A percentile compares a stretch with the other conserved stretches of the same genome.
These are phyloP conservation scores for Corchorus olitorius DNA, from an alignment of 345 rosid species.

Conservation along the genomic window DNA sequence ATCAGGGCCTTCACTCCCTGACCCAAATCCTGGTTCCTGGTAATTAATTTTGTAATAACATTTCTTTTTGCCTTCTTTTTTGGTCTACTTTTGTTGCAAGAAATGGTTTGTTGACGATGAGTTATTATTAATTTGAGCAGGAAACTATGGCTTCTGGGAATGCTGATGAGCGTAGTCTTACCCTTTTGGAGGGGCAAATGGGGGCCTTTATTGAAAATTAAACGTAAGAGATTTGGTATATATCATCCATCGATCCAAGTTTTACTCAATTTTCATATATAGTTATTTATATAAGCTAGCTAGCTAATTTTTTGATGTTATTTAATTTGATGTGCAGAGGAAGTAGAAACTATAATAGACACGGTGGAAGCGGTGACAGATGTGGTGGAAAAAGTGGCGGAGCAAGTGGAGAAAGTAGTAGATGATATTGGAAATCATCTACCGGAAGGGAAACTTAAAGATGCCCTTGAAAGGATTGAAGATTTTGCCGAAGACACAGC, in stretches of 20 bases:
- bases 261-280: neutral
- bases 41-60: neutral
- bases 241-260: no score
- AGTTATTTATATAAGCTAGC: neutral
- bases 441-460: constrained; percentile 48
- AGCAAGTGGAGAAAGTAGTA: constrained; percentile 49
- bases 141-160: constrained; percentile 56
- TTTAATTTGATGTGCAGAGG: constrained; percentile 29
- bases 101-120: neutral
- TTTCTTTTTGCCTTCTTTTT: neutral
- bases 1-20: constrained; percentile 6
- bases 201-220: constrained; percentile 41
- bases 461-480: constrained; percentile 33
- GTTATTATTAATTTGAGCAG: constrained; percentile 26
- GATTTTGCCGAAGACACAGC: constrained; percentile 43
- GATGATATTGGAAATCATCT: constrained; percentile 43
- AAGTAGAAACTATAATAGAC: constrained; percentile 38
- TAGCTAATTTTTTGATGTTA: neutral
- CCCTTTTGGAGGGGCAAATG: constrained; percentile 48
- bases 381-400: constrained; percentile 48
- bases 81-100: neutral
- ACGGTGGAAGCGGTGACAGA: constrained; percentile 39
- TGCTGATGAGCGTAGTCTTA: constrained; percentile 38
- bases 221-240: constrained; percentile 25
- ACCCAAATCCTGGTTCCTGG: constrained; percentile 21